These are phyloP conservation scores for Omphalea diandra DNA, from an alignment of 441 rosid species.

Conservation along the genomic window DNA sequence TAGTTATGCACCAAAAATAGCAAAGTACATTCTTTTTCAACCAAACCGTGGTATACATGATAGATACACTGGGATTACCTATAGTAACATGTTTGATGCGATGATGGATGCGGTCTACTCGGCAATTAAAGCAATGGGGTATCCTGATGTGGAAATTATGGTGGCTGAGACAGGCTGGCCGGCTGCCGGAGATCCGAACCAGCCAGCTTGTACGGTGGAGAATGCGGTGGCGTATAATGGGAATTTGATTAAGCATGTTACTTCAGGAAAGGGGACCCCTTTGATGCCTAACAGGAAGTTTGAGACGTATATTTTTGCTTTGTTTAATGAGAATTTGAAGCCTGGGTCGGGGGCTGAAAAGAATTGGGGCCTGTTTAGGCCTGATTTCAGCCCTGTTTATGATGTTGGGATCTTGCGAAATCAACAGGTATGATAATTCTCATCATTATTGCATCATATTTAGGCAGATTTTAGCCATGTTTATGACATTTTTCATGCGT, in stretches of 20 bases:
- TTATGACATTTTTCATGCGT: too few species aligned
- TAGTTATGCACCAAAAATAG: conserved; percentile 45
- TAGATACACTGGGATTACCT: conserved; percentile 40
- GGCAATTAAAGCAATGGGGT: conserved; percentile 63
- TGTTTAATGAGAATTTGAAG: conserved; percentile 47
- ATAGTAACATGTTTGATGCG: conserved; percentile 77
- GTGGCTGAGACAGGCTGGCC: conserved; percentile 87
- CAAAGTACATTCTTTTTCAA: conserved; percentile 57
- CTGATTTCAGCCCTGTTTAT: conserved; percentile 61
- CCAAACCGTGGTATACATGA: conserved; percentile 54
- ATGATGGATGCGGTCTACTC: conserved; percentile 65
- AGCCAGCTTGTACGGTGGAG: conserved; percentile 41
- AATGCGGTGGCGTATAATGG: conserved; percentile 50
- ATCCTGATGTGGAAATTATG: conserved; percentile 47
- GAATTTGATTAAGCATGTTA: conserved; percentile 49
- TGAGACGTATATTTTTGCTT: conserved; percentile 40
- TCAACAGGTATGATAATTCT: conserved; percentile 32
- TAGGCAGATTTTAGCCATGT: too few species aligned
- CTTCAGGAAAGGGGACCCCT: conserved; percentile 62
- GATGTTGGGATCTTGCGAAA: conserved; percentile 41
- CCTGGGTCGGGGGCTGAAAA: conserved; percentile 51
- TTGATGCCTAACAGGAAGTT: conserved; percentile 63
- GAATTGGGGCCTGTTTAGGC: conserved; percentile 66
- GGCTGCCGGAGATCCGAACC: conserved; percentile 48
- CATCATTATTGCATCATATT: too few species aligned